These are phyloP conservation scores for Papiliotrema laurentii DNA, from an alignment of 1,284 basidiomycete genomes.

Conservation along the genomic window DNA sequence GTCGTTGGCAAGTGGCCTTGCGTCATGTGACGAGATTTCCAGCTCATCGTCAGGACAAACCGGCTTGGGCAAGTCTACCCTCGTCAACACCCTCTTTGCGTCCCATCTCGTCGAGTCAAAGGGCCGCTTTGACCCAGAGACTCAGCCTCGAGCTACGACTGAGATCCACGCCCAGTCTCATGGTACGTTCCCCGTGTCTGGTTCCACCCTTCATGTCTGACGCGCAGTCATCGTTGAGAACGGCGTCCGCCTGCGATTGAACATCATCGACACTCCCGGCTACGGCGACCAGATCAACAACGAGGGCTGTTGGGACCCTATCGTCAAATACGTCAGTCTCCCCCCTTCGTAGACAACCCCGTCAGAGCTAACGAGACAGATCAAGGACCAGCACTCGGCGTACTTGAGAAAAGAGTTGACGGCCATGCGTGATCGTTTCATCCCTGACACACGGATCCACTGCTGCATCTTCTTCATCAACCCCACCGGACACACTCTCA, in stretches of 20 bases:
- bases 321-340: conserved; percentile 88
- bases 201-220: background rate
- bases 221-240: conserved; percentile 86
- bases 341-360: background rate
- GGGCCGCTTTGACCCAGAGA: conserved; percentile 81
- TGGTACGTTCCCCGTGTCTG: conserved; percentile 55
- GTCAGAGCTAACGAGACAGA: conserved; percentile 23
- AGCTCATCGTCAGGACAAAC: conserved; percentile 70
- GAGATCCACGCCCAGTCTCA: conserved; percentile 96
- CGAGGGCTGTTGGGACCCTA: conserved; percentile 99
- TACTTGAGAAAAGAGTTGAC: conserved; percentile 99
- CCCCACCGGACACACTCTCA: conserved; percentile 87
- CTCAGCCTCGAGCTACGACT: conserved; percentile 86
- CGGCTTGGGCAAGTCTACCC: conserved; percentile 94
- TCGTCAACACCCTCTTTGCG: conserved; percentile 98
- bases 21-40: background rate
- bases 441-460: conserved; percentile 97
- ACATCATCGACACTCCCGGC: conserved; percentile 98
- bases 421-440: conserved; percentile 96
- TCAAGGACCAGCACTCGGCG: conserved; percentile 90
- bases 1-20: conserved; percentile 66
- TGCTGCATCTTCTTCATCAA: conserved; percentile 99
- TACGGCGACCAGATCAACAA: conserved; percentile 99
- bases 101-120: conserved; percentile 97
- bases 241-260: conserved; percentile 87